Base-by-base conservation (phyloP, 106 monocot species). In the Iris macrosiphon region DNA sequence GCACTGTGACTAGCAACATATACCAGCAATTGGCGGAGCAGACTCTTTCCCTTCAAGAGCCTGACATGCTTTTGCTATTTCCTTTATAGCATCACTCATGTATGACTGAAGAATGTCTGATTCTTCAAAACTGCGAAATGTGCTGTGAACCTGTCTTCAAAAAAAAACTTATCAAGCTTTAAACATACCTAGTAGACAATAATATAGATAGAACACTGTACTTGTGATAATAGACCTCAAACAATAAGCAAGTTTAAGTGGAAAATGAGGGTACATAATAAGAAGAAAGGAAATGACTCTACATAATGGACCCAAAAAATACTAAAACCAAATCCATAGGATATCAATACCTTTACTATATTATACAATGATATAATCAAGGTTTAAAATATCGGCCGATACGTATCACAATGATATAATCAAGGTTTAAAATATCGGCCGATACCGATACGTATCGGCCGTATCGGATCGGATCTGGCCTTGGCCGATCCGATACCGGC, bases 101-200 rank as follows among this genome's bases (percentile, higher is more conserved):
- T 73, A 81, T 59, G 87, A 59, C 11, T 27, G 57, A 61, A 98
- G 80, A 78, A 98, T 87, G 72, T 98, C 91, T 35, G 79, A 78
- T 65, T 79, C 98, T 60, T 90, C 87, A 73, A 91, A 87, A 73
- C 87, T 87, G 62, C 77, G 77, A 71, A 98, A 98, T 39, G 90
- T 91, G 46, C 43, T 70, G 25, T 75, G 80, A 40, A 91, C 78
- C 98, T 98, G 72, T 62, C 45, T 48, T 40, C 17, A 24, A 52
- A 14, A 44, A 57, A 20, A 39, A 34, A 12, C 14, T 45, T 33
- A 20, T 27, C 13, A 49, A 49, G 14, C 43, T 61, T 47, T n/a
- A n/a, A n/a, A n/a, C 28, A 31, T 52, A 17, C 10, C 18, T 32
- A 17, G 31, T 5, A 5, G 17, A 52, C 3, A 30, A 51, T 32